phyloP scores from a whole-genome alignment of 306 rosid species.

The Acacia acuminata region DNA sequence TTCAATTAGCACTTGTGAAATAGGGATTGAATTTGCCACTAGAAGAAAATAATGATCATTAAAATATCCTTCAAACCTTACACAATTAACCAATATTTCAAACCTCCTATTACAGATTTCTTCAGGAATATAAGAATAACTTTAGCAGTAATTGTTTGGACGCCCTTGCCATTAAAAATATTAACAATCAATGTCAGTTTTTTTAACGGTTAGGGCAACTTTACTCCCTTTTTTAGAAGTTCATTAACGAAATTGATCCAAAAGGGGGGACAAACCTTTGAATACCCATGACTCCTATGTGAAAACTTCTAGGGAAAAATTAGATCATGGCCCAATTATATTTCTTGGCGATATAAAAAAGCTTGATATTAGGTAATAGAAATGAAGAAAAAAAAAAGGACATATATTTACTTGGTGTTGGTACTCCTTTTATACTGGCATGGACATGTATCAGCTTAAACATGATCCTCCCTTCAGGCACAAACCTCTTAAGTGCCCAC shows the following conservation, averaged over 20 bases:
- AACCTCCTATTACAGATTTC: slow-evolving; percentile 6
- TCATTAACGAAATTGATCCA: too few relatives aligned
- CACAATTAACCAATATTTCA: neutral
- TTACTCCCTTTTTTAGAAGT: too few relatives aligned
- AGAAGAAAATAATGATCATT: neutral
- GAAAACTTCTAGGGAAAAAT: too few relatives aligned
- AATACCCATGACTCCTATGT: too few relatives aligned
- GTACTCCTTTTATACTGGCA: slow-evolving; percentile 65
- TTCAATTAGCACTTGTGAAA: slow-evolving; percentile 23
- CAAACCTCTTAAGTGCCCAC: slow-evolving; percentile 88
- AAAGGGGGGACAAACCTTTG: too few relatives aligned
- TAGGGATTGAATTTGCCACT: neutral
- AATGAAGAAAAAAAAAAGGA: slow-evolving; percentile 9
- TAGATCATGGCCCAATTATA: too few relatives aligned
- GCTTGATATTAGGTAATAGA: neutral
- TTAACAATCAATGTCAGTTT: too few relatives aligned
- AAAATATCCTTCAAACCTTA: neutral
- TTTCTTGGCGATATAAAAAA: neutral
- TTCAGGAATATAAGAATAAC: neutral
- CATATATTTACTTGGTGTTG: slow-evolving; percentile 77
- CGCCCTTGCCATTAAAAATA: too few relatives aligned
- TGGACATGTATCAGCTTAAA: slow-evolving; percentile 82
- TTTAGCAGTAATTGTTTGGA: neutral
- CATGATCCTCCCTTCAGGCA: slow-evolving; percentile 62
- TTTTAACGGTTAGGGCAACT: too few relatives aligned